Evolutionary conservation across 2,329 filamentous ascomycete species (phyloP), one percentile per base, ranked within the genome.

Genomic region (Talaromyces atroroseus): DNA sequence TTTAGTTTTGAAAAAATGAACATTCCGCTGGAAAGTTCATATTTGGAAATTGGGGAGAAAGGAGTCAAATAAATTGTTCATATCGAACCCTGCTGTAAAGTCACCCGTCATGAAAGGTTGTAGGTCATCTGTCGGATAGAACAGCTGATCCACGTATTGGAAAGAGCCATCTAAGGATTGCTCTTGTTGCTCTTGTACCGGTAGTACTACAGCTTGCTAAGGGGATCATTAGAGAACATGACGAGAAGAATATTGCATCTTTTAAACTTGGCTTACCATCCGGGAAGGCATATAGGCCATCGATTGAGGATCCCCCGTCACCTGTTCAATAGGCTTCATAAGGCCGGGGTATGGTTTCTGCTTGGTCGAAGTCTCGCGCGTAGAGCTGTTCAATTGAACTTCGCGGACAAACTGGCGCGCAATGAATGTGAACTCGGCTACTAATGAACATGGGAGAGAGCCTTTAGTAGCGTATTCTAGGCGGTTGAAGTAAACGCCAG

Each of bases 401-500:
- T 61, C 57, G 49, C 56, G 44, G 40, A 75, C 68, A 34, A 75
- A 76, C 42, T 77, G 70, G 1, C 74, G 64, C 0, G 75, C 75
- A 48, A 78, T 75, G 56, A 75, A 66, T 0, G 71, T 66, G 56
- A 77, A 75, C 42, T 76, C 71, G 2, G 70, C 64, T 3, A 76
- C 62, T 4, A 75, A 60, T 1, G 71, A 74, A 0, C 66, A 66
- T 0, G 71, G 74, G 0, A 78, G 59, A 2, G 65, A 64, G 0
- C 72, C 71, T 1, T 63, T 66, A 16, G 72, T 74, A 10, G 68
- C 68, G 52, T 64, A 57, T 8, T 77, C 76, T 7, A 78, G 62
- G 7, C 71, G 65, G 49, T 71, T 74, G 46, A 78, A 78, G 58
- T 78, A 73, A 1, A 73, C 75, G 7, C 69, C 72, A 4, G 64